These are phyloP conservation scores for Trichophyton verrucosum DNA, from an alignment of 2,329 filamentous ascomycete species.

Conservation along the genomic window DNA sequence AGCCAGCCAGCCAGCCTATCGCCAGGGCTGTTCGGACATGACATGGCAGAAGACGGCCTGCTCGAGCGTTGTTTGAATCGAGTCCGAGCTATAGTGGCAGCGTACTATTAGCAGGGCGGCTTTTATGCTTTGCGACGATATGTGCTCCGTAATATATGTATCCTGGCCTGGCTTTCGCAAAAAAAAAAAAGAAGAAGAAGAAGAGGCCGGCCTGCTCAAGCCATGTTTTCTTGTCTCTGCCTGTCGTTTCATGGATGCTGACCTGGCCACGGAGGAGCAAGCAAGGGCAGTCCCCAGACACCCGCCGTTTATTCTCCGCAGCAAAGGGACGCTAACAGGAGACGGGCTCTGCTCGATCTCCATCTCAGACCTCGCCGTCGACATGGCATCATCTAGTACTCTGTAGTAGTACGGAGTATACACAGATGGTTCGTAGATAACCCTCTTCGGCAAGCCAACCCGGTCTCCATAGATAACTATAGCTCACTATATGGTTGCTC, in stretches of 20 bases:
- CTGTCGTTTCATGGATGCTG: background rate
- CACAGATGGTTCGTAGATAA: too few species aligned
- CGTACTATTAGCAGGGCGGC: conserved; percentile 1
- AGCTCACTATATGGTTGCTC: too few species aligned
- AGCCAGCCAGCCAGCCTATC: too few species aligned
- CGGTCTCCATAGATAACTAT: background rate
- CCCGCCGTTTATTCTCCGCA: conserved; percentile 1
- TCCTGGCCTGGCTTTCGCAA: background rate
- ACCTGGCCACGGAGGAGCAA: too few species aligned
- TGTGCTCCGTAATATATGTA: too few species aligned
- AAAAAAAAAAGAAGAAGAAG: too few species aligned
- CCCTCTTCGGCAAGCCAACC: background rate
- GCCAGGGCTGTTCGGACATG: too few species aligned
- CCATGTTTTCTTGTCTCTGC: background rate
- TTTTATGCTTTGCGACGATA: background rate
- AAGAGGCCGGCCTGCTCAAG: background rate
- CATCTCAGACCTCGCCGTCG: background rate
- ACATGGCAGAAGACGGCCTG: too few species aligned
- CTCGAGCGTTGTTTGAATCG: too few species aligned
- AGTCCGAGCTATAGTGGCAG: background rate
- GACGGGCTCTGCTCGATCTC: background rate
- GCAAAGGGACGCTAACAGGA: background rate
- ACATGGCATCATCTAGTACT: background rate
- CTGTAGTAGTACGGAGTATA: too few species aligned
- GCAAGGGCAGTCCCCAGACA: background rate